A percentile compares a stretch with the other conserved stretches of the same genome.
These are phyloP conservation scores for Myxozyma melibiosi DNA, from an alignment of 805 yeast genomes.

Conservation along the genomic window DNA sequence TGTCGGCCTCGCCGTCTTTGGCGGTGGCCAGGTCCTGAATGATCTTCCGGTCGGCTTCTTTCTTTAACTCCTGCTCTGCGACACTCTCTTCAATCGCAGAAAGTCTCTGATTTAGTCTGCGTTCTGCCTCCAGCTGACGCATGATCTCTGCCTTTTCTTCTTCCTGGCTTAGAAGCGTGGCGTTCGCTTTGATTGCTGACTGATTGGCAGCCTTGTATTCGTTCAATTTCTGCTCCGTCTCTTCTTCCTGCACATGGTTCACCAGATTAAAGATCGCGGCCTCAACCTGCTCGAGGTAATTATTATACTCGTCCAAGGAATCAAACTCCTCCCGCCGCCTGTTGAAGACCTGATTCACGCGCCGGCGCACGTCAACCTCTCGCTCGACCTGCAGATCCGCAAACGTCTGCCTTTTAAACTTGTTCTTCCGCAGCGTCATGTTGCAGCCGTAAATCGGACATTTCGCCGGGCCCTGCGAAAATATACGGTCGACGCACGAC, in stretches of 20 bases:
- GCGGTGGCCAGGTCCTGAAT: constrained; percentile 43
- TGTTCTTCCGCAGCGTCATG: constrained; percentile 80
- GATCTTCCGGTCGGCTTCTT: constrained; percentile 26
- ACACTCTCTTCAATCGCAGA: constrained; percentile 26
- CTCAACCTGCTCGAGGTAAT: constrained; percentile 83
- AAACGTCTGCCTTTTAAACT: constrained; percentile 88
- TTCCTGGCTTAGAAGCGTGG: constrained; percentile 68
- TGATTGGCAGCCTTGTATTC: constrained; percentile 68
- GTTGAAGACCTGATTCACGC: constrained; percentile 77
- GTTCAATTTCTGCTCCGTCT: constrained; percentile 63
- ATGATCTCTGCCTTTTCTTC: constrained; percentile 65
- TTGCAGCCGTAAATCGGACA: constrained; percentile 95
- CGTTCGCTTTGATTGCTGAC: constrained; percentile 73
- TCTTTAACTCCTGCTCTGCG: constrained; percentile 30
- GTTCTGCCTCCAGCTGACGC: constrained; percentile 63
- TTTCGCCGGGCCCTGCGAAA: constrained; percentile 91
- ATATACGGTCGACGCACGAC: constrained; percentile 93
- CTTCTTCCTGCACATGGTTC: constrained; percentile 70
- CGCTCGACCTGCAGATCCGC: constrained; percentile 88
- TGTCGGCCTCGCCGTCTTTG: constrained; percentile 36
- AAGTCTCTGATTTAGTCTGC: constrained; percentile 43
- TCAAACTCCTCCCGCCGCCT: constrained; percentile 75
- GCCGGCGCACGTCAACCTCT: constrained; percentile 86
- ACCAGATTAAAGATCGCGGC: constrained; percentile 74
- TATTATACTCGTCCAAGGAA: constrained; percentile 62